Evolutionary conservation across 805 yeast species (phyloP).

Genomic region (Monosporozyma solicola): DNA sequence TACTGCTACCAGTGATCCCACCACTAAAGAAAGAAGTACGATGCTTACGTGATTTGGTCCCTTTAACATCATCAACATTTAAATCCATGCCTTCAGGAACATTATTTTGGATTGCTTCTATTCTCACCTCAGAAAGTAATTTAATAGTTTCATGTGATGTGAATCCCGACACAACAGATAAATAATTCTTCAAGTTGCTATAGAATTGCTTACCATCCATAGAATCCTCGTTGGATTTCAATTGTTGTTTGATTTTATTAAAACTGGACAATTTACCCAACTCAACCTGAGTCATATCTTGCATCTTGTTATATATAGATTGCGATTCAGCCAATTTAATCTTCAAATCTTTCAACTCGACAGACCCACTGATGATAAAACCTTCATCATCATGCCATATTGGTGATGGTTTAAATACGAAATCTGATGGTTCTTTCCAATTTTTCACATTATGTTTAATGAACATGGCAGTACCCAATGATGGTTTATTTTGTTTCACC

Average conservation of each 20-base stretch:
- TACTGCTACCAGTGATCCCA: not conserved
- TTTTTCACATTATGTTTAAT: conserved; percentile 69
- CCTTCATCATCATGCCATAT: conserved; percentile 96
- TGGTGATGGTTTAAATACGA: conserved; percentile 75
- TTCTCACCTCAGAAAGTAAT: conserved; percentile 73
- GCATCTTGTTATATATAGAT: conserved; percentile 21
- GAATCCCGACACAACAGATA: conserved; percentile 49
- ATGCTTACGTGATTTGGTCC: conserved; percentile 39
- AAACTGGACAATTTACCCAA: conserved; percentile 26
- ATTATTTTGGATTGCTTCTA: conserved; percentile 80
- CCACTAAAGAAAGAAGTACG: conserved; percentile 8
- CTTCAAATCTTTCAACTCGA: conserved; percentile 50
- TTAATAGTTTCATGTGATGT: conserved; percentile 65
- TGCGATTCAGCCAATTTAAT: conserved; percentile 38
- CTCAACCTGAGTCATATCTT: conserved; percentile 25
- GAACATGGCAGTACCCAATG: conserved; percentile 79
- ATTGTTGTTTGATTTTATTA: conserved; percentile 27
- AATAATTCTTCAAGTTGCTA: conserved; percentile 42
- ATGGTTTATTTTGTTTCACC: conserved; percentile 60
- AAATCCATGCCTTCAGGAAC: conserved; percentile 64
- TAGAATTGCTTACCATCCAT: conserved; percentile 32
- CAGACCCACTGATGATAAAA: conserved; percentile 48
- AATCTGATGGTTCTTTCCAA: conserved; percentile 87
- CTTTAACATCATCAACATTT: conserved; percentile 43
- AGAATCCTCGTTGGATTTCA: conserved; percentile 38